A percentile compares a stretch with the other conserved stretches of the same genome.
Evolutionary conservation across 192 early-diverging fungal species (phyloP).

Genomic region (Backusella mclennaniae): DNA sequence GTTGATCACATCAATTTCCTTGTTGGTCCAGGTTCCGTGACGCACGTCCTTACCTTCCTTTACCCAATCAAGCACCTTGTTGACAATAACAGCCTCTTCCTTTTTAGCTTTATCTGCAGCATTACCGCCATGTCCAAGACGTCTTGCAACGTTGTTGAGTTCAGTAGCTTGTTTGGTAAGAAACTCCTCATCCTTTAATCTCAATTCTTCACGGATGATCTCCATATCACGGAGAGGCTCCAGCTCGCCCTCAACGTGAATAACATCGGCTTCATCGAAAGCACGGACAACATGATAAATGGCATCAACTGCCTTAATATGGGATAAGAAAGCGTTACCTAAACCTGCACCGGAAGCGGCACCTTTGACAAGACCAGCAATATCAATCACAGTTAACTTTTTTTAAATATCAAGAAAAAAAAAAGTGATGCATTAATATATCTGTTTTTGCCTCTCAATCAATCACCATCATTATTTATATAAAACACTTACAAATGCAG

Average conservation of each 20-base stretch:
- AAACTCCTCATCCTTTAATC: slow-evolving; percentile 86
- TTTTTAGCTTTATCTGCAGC: slow-evolving; percentile 87
- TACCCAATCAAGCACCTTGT: slow-evolving; percentile 80
- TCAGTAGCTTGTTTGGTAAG: slow-evolving; percentile 72
- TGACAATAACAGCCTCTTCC: slow-evolving; percentile 72
- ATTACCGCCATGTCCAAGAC: slow-evolving; percentile 74
- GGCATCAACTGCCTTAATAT: slow-evolving; percentile 84
- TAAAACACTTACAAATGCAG: slow-evolving; percentile 51
- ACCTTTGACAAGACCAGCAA: slow-evolving; percentile 98
- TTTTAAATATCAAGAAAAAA: slow-evolving; percentile 24
- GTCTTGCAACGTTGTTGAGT: slow-evolving; percentile 63
- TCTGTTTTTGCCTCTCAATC: slow-evolving; percentile 23
- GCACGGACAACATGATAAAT: slow-evolving; percentile 86
- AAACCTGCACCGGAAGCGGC: slow-evolving; percentile 74
- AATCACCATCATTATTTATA: slow-evolving; percentile 4
- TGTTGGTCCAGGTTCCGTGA: slow-evolving; percentile 84
- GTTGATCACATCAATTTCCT: slow-evolving; percentile 91
- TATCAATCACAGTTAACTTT: slow-evolving; percentile 88
- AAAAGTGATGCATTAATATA: not conserved
- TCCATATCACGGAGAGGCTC: slow-evolving; percentile 91
- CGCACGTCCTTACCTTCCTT: slow-evolving; percentile 80
- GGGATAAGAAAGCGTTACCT: slow-evolving; percentile 93
- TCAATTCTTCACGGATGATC: slow-evolving; percentile 94
- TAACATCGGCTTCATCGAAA: slow-evolving; percentile 89
- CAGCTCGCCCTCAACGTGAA: slow-evolving; percentile 89